Evolutionary conservation across 371 early-diverging fungal species (phyloP).

Genomic region (Blakeslea trispora): DNA sequence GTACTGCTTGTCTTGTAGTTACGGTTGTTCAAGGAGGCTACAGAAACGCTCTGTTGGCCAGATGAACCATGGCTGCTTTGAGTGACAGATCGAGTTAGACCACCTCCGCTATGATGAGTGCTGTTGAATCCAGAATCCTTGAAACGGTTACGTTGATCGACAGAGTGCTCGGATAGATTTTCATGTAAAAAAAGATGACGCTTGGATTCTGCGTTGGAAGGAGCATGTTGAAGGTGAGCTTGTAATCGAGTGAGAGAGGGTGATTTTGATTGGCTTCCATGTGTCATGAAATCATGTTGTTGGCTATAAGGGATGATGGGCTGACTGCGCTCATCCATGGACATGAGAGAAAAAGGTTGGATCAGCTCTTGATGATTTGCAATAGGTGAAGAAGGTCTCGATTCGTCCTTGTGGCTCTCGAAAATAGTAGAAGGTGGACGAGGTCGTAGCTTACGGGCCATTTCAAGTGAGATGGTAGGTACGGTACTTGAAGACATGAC

Average conservation of each 20-base stretch:
- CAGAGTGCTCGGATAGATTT: conserved; percentile 10
- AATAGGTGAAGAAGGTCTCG: conserved; percentile 3
- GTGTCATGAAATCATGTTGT: no score
- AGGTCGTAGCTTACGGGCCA: conserved; percentile 63
- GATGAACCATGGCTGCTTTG: conserved; percentile 15
- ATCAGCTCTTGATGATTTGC: conserved; percentile 2
- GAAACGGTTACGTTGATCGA: conserved; percentile 6
- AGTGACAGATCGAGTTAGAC: conserved; percentile 7
- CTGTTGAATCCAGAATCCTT: conserved; percentile 35
- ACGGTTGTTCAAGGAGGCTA: not conserved
- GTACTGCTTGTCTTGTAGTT: not conserved
- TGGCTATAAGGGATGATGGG: not conserved
- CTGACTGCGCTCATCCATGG: conserved; percentile 11
- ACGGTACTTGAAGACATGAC: conserved; percentile 71
- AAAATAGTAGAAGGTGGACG: conserved; percentile 61
- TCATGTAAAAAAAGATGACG: conserved; percentile 2
- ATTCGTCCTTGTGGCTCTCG: conserved; percentile 11
- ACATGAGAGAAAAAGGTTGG: conserved; percentile 9
- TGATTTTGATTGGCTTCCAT: not conserved
- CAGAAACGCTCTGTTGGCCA: conserved; percentile 1
- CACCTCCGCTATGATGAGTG: not conserved
- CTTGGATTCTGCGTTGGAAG: no score
- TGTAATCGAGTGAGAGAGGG: not conserved
- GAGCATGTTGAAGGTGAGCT: not conserved
- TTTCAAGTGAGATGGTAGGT: conserved; percentile 62